Conservation (phyloP, 495 filamentous ascomycete genomes). For the Hypoxylon intermedium region DNA sequence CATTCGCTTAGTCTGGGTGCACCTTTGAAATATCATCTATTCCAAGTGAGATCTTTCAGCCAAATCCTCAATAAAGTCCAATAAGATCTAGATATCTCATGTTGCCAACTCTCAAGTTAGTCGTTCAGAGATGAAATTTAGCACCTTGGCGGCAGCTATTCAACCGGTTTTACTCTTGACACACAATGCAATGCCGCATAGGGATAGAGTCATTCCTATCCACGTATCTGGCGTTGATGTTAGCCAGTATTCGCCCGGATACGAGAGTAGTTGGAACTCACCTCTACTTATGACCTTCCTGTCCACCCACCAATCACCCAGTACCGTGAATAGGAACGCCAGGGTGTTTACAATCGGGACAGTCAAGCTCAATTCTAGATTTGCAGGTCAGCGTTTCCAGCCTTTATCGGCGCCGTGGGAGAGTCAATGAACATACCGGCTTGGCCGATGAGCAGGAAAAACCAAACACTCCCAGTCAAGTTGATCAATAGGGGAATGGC, state of each 20-base stretch:
- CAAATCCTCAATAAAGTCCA: too few relatives aligned
- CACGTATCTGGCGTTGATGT: slow-evolving; percentile 71
- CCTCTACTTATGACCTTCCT: slow-evolving; percentile 83
- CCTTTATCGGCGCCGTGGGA: not conserved
- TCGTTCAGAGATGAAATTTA: too few relatives aligned
- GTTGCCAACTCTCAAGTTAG: too few relatives aligned
- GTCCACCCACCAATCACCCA: slow-evolving; percentile 95
- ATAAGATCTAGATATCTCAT: too few relatives aligned
- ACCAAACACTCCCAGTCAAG: slow-evolving; percentile 95
- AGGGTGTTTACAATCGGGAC: slow-evolving; percentile 94
- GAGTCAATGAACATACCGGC: slow-evolving; percentile 67
- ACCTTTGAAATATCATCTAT: too few relatives aligned
- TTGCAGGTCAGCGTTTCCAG: slow-evolving; percentile 4
- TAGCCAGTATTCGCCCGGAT: slow-evolving; percentile 3
- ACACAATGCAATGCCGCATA: slow-evolving; percentile 86
- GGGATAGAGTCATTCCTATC: slow-evolving; percentile 82
- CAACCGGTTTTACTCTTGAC: slow-evolving; percentile 68
- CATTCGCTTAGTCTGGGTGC: too few relatives aligned
- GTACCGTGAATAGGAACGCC: slow-evolving; percentile 92
- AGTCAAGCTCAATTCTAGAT: slow-evolving; percentile 83
- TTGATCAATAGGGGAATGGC: slow-evolving; percentile 86
- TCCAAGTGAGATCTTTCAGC: too few relatives aligned
- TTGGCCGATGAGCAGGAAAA: slow-evolving; percentile 91
- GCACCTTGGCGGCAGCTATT: too few relatives aligned
- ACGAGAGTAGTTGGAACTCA: slow-evolving; percentile 45